A percentile compares a stretch with the other conserved stretches of the same genome.
phyloP scores from a whole-genome alignment of 1,284 basidiomycete genomes.

The Trametes versicolor region DNA sequence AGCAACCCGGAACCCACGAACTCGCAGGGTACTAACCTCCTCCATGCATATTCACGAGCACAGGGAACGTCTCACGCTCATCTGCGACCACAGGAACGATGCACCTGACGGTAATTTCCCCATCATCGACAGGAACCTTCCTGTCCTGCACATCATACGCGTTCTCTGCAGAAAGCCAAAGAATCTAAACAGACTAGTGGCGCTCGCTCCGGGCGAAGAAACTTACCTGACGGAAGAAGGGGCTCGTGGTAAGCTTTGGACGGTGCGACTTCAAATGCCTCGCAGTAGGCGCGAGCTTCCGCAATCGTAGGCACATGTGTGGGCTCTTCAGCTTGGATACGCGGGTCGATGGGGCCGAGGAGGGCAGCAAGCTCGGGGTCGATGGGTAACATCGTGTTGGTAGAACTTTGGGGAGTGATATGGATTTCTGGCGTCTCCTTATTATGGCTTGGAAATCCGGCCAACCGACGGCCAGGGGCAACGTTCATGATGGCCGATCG shows the following conservation, averaged over 20 bases:
- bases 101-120: constrained; percentile 28
- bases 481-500: neutral
- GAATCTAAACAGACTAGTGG: neutral
- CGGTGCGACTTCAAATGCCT: neutral
- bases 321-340: neutral
- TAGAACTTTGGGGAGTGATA: neutral
- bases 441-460: too few relatives aligned
- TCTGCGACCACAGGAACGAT: constrained; percentile 17
- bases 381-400: neutral
- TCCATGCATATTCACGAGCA: constrained; percentile 30
- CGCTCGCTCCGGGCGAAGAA: neutral
- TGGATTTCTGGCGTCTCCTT: neutral
- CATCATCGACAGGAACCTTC: constrained; percentile 29
- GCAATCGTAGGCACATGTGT: neutral
- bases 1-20: neutral
- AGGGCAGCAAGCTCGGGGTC: constrained; percentile 5
- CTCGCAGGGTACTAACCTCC: constrained; percentile 20
- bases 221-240: neutral
- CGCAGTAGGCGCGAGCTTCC: constrained; percentile 2
- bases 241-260: neutral
- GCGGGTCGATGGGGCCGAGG: neutral
- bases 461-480: too few relatives aligned
- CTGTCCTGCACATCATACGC: constrained; percentile 29
- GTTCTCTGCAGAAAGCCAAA: neutral
- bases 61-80: constrained; percentile 17